Evolutionary conservation across 1,139 yeast genomes (phyloP).

Genomic region (Candida sojae): DNA sequence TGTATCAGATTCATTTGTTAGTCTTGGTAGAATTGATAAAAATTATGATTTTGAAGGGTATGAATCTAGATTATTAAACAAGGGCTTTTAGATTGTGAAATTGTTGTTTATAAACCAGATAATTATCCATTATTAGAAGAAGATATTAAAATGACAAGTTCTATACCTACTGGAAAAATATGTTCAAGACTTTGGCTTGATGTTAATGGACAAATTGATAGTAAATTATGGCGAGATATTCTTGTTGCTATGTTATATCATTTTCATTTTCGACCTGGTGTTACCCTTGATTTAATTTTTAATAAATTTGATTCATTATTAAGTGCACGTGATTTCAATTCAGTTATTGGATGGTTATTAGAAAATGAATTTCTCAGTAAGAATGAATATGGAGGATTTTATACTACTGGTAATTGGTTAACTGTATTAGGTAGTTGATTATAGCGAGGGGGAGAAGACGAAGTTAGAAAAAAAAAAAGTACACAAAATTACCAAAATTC

Average conservation of each 20-base stretch:
- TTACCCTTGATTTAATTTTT: slow-evolving; percentile 36
- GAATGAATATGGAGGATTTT: slow-evolving; percentile 49
- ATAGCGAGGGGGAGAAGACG: neutral
- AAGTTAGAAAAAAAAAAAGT: neutral
- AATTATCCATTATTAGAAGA: neutral
- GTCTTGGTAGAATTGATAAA: slow-evolving; percentile 55
- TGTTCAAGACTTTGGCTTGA: slow-evolving; percentile 77
- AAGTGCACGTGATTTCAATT: slow-evolving; percentile 49
- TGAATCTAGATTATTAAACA: slow-evolving; percentile 63
- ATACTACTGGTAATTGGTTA: slow-evolving; percentile 59
- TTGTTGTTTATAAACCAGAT: slow-evolving; percentile 29
- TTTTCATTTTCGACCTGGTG: slow-evolving; percentile 71
- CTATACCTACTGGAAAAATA: slow-evolving; percentile 61
- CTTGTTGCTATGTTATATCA: slow-evolving; percentile 49
- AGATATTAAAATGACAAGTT: slow-evolving; percentile 14
- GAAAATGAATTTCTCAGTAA: slow-evolving; percentile 38
- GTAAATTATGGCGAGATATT: slow-evolving; percentile 58
- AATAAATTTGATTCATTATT: slow-evolving; percentile 41
- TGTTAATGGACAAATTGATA: slow-evolving; percentile 59
- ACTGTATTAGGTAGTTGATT: slow-evolving; percentile 27
- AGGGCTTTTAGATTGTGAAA: slow-evolving; percentile 63
- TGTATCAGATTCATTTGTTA: slow-evolving; percentile 36
- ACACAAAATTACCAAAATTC: neutral
- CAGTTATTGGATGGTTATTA: slow-evolving; percentile 60
- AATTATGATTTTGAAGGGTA: slow-evolving; percentile 53